Evolutionary conservation across 2,329 filamentous ascomycete genomes (phyloP).

Genomic region (Microsporum ferrugineum): DNA sequence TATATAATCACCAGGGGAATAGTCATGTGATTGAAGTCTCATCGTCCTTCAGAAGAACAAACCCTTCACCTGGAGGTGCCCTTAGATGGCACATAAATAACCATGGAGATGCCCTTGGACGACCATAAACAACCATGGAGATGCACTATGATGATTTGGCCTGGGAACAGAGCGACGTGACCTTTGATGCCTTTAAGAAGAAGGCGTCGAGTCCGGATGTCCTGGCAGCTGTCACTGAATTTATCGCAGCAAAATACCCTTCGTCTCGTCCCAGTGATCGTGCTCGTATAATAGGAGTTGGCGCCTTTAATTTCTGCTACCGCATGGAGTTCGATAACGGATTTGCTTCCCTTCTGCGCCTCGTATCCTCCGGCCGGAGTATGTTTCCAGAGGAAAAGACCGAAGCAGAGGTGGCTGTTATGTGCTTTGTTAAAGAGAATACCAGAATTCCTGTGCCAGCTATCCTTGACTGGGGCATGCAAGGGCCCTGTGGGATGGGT

Average conservation of each 20-base stretch:
- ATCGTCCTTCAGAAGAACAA: no score
- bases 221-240: neutral
- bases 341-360: constrained; percentile 14
- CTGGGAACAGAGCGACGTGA: neutral
- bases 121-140: neutral
- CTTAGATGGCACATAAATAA: no score
- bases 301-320: constrained; percentile 18
- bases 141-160: constrained; percentile 4
- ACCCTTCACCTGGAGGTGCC: no score
- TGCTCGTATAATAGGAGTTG: constrained; percentile 6
- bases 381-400: constrained; percentile 22
- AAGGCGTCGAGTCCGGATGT: neutral
- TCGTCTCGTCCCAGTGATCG: neutral
- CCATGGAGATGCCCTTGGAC: neutral
- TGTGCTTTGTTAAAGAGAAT: constrained; percentile 14
- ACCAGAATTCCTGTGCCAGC: constrained; percentile 15
- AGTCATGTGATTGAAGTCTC: no score
- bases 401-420: constrained; percentile 13
- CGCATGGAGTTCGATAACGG: constrained; percentile 16
- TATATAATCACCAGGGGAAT: no score
- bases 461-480: constrained; percentile 15
- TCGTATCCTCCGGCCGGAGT: constrained; percentile 13
- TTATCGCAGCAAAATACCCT: neutral
- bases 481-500: constrained; percentile 16
- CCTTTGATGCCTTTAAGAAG: neutral